Percentiles rank a stretch among this genome's conserved stretches.
Conservation (phyloP, 768 basidiomycete species). For the Boletellus emodensis region DNA sequence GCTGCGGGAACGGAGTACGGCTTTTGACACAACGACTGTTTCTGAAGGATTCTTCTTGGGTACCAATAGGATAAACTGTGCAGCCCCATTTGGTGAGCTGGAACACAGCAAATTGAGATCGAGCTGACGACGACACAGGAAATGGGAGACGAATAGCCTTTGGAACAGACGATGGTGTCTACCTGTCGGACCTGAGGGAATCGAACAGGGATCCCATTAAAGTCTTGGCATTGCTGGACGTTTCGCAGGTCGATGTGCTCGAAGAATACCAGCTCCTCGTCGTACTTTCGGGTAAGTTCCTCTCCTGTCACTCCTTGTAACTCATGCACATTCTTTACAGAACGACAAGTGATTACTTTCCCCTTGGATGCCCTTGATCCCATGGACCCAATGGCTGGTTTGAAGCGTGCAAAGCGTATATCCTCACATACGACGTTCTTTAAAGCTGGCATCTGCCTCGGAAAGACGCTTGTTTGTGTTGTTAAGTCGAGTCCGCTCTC, state of each 20-base stretch:
- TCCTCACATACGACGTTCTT: slow-evolving; percentile 97
- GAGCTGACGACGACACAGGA: slow-evolving; percentile 41
- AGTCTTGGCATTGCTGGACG: slow-evolving; percentile 84
- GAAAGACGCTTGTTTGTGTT: slow-evolving; percentile 88
- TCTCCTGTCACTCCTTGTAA: background rate
- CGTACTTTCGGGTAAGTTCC: slow-evolving; percentile 84
- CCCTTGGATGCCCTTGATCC: slow-evolving; percentile 90
- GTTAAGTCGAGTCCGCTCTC: slow-evolving; percentile 94
- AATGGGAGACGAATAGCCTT: slow-evolving; percentile 84
- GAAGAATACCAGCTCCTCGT: slow-evolving; percentile 95
- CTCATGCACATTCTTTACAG: slow-evolving; percentile 37
- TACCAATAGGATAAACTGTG: slow-evolving; percentile 87
- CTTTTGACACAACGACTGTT: slow-evolving; percentile 82
- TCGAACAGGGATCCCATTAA: slow-evolving; percentile 78
- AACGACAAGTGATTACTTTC: slow-evolving; percentile 94
- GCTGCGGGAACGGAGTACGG: slow-evolving; percentile 76
- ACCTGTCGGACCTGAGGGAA: slow-evolving; percentile 84
- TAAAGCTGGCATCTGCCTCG: slow-evolving; percentile 92
- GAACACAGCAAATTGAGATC: background rate
- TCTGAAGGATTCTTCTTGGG: slow-evolving; percentile 88
- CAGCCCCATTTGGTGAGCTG: slow-evolving; percentile 78
- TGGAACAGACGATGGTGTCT: slow-evolving; percentile 97
- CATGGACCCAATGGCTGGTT: slow-evolving; percentile 82
- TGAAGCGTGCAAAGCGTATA: slow-evolving; percentile 93
- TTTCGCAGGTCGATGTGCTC: slow-evolving; percentile 92